Evolutionary conservation across 192 early-diverging fungal species (phyloP).

Genomic region (Coemansia sp.): DNA sequence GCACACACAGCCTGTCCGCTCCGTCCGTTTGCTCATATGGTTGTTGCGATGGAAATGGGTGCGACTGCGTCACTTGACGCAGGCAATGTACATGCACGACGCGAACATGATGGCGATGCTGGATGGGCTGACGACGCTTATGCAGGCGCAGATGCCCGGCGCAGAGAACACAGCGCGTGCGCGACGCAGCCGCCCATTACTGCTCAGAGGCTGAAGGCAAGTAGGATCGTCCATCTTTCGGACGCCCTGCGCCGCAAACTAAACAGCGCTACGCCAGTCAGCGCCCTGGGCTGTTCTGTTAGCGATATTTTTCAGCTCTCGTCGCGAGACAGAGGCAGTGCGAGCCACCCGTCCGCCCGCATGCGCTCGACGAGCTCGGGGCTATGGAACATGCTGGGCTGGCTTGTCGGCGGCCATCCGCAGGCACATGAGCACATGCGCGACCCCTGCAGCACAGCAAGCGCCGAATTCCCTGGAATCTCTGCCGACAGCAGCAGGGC

Average conservation of each 20-base stretch:
- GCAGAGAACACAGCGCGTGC: conserved; percentile 11
- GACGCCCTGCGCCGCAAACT: conserved; percentile 49
- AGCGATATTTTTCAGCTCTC: conserved; percentile 35
- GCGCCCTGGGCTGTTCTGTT: conserved; percentile 18
- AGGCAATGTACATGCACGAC: conserved; percentile 2
- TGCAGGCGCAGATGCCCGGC: not conserved
- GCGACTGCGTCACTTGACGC: not conserved
- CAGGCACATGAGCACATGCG: not conserved
- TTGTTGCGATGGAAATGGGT: conserved; percentile 24
- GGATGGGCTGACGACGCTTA: conserved; percentile 10
- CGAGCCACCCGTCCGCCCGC: conserved; percentile 10
- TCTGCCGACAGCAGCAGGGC: not conserved
- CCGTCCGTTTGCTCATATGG: conserved; percentile 54
- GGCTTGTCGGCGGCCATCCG: conserved; percentile 36
- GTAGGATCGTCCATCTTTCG: conserved; percentile 35
- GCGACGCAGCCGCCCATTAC: conserved; percentile 19
- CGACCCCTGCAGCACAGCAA: not conserved
- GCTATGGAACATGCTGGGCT: conserved; percentile 53
- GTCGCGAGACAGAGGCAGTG: not conserved
- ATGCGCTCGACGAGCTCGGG: conserved; percentile 28
- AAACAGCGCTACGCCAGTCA: conserved; percentile 25
- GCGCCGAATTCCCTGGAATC: not conserved
- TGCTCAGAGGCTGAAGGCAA: conserved; percentile 22
- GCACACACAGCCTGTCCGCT: conserved; percentile 52
- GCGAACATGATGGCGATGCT: conserved; percentile 5